Percentiles rank a stretch among this genome's conserved stretches.
phyloP scores from a whole-genome alignment of 352 stramenopile genomes.

The Globisporangium emineosum region DNA sequence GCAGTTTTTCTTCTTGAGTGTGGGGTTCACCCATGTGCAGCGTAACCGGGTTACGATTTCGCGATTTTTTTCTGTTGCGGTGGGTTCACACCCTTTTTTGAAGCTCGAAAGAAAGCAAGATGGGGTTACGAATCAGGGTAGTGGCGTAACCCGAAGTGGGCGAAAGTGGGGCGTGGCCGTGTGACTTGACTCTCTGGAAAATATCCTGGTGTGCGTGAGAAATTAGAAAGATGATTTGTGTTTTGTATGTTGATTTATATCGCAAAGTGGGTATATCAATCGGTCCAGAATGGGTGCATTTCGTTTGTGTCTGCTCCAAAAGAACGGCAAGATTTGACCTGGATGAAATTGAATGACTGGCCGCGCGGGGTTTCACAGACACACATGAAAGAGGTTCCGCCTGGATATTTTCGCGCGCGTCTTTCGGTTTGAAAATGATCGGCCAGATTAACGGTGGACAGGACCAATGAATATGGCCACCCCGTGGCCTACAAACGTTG shows the following conservation, averaged over 20 bases:
- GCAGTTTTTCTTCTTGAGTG: background rate
- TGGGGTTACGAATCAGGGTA: background rate
- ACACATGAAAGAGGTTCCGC: too few relatives aligned
- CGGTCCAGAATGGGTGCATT: background rate
- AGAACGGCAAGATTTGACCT: background rate
- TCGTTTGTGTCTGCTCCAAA: background rate
- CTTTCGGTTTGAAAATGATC: background rate
- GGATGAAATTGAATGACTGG: background rate
- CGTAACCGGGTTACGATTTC: constrained; percentile 1
- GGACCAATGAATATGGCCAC: background rate
- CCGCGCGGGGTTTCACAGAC: too few relatives aligned
- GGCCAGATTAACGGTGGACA: background rate
- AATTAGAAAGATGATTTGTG: background rate
- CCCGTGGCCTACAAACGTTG: background rate
- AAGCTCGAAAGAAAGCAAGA: background rate
- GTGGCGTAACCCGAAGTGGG: background rate
- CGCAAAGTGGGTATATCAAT: background rate
- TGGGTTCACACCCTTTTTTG: background rate
- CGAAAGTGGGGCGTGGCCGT: background rate
- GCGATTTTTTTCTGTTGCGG: background rate
- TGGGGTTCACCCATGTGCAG: background rate
- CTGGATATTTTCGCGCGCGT: background rate
- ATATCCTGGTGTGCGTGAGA: background rate
- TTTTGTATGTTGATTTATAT: background rate
- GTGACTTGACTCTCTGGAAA: background rate